Base-by-base conservation (phyloP, 305 asterid species). In the Striga hermonthica region DNA sequence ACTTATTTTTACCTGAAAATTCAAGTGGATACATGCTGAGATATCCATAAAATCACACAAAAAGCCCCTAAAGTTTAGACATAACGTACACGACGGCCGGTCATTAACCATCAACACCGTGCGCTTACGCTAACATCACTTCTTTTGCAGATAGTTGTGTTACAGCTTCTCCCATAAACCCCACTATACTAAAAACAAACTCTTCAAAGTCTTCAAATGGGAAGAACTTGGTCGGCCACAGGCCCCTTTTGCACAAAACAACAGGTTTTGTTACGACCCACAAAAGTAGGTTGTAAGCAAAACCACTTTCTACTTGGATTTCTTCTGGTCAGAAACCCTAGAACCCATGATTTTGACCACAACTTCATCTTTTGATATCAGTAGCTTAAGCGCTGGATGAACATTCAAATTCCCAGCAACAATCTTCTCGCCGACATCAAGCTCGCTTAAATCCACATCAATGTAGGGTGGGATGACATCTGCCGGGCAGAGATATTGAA, bases 391-490 rank as follows among this genome's bases (percentile, higher is more conserved):
- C 66, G 94, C 96, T 4, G 99, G 96, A 78, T 94, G 99, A 47
- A 94, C 95, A 3, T 79, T 88, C 60, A 94, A 91, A 63, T 90
- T 79, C 3, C 95, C 86, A 39, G 89, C 88, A 34, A 81, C 71
- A 48, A 93, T 66, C 82, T 90, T 90, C 77, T 86, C 86, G 49
- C 95, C 91, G 1, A 83, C 94, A 48, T 93, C 98, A 70, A 88
- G 78, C 71, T 86, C 95, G 28, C 97, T 90, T 70, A 92, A 70
- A 76, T 93, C 96, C 38, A 92, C 92, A 3, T 92, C 97, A 14
- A 90, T 94, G 68, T 70, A 90, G 0, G 98, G 97, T 13, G 98
- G 99, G 60, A 94, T 70, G 28, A 91, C 62, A 71, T 91, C 99
- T 0, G 98, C 88, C 3, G 99, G 98, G 59, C 99, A 94, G 3